Percentiles rank a stretch among this genome's conserved stretches.
phyloP scores from a whole-genome alignment of 176 grass and related monocot species.

The Panicum miliaceum region DNA sequence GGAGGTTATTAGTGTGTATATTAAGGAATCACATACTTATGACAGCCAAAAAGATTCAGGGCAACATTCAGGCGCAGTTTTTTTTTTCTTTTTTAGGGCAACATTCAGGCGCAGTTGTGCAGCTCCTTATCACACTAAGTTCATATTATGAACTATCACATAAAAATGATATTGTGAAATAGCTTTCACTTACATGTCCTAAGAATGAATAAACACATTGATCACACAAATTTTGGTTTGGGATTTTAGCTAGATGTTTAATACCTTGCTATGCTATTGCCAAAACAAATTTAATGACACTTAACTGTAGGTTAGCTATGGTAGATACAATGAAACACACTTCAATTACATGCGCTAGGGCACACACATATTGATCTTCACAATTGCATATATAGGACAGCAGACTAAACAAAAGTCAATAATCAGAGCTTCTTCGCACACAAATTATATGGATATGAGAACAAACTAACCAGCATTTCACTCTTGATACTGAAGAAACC shows the following conservation, averaged over 20 bases:
- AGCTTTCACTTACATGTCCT: slow-evolving; percentile 4
- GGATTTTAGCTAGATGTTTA: neutral
- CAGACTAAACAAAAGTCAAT: neutral
- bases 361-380: neutral
- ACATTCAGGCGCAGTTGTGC: neutral
- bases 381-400: neutral
- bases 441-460: neutral
- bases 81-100: too few relatives aligned
- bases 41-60: neutral
- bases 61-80: neutral
- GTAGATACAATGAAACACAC: neutral
- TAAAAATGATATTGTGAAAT: neutral
- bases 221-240: neutral
- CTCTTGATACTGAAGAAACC: slow-evolving; percentile 88
- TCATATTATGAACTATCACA: neutral
- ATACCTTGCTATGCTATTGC: neutral
- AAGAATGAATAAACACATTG: neutral
- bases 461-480: slow-evolving; percentile 82
- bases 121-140: neutral
- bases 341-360: neutral
- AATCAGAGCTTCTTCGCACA: neutral
- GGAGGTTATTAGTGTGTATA: neutral
- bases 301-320: neutral
- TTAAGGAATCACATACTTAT: neutral
- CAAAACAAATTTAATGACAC: neutral